Base-by-base conservation (phyloP, 768 basidiomycete genomes). In the Wakefieldia striispora region DNA sequence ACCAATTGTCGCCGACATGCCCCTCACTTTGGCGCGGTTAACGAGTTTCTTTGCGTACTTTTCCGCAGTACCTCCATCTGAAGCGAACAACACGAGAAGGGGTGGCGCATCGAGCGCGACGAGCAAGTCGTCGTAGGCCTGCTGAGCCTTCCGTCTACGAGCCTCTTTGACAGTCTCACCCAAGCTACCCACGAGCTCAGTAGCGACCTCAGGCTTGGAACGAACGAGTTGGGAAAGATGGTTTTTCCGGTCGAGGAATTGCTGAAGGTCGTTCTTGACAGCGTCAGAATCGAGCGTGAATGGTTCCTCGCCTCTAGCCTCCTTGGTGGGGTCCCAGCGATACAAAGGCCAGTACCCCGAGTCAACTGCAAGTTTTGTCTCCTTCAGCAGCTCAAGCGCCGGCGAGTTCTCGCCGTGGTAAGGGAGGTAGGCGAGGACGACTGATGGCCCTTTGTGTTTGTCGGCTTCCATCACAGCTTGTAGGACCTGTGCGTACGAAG, bases 331-430 rank as follows among this genome's bases (percentile, higher is more conserved):
- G 68, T 99, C 86, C 95, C 95, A 99, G 48, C 97, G 82, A 76
- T 98, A 99, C 45, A 98, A 75, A 0, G 95, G 95, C 97, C 97
- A 98, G 71, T 95, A 95, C 3, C 95, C 95, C 10, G 89, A 80
- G 59, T 97, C 95, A 35, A 98, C 90, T 6, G 95, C 95, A 43
- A 93, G 80, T 66, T 98, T 99, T 21, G 95, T 99, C 74, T 95
- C 93, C 74, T 97, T 95, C 49, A 99, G 76, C n/a, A 98, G 73
- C 29, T 95, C 84, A 31, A 99, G 81, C 3, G 95, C 91, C 0
- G 86, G 76, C 0, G 84, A 72, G 48, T 83, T 75, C 62, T 97
- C 95, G 4, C 74, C 73, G 42, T 79, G 77, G 71, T 95, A 95
- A 1, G 97, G 97, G 14, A 98, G 82, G 70, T 98, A 95, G 1